Evolutionary conservation across 306 rosid genomes (phyloP).

Genomic region (Adenanthera pavonina): DNA sequence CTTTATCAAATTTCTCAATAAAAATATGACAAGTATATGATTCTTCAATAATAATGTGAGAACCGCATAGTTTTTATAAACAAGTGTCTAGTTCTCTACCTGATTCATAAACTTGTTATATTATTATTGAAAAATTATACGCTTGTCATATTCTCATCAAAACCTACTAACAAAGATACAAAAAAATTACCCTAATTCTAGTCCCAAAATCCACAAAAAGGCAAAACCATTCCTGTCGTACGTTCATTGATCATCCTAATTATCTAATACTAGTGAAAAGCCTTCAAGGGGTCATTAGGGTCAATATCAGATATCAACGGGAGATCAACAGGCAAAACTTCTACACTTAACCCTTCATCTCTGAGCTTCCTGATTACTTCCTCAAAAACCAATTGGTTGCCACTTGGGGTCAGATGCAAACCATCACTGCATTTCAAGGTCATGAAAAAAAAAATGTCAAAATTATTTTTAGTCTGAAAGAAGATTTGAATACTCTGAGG

Average conservation of each 20-base stretch:
- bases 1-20: background rate
- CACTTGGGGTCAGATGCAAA: constrained; percentile 69
- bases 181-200: background rate
- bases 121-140: background rate
- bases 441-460: constrained; percentile 28
- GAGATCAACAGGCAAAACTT: constrained; percentile 62
- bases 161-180: background rate
- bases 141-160: no score
- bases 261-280: constrained; percentile 45
- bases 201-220: constrained; percentile 1
- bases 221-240: background rate
- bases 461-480: background rate
- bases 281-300: constrained; percentile 64
- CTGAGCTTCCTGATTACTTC: constrained; percentile 67
- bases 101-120: background rate
- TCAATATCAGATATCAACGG: constrained; percentile 72
- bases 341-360: constrained; percentile 58
- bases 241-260: background rate
- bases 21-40: background rate
- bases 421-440: constrained; percentile 69
- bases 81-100: background rate
- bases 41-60: background rate
- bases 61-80: background rate
- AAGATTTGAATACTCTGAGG: background rate
- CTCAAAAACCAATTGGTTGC: constrained; percentile 72